Percentiles rank a stretch among this genome's conserved stretches.
These are phyloP conservation scores for Kwoniella europaea DNA, from an alignment of 768 basidiomycete species.

Conservation along the genomic window DNA sequence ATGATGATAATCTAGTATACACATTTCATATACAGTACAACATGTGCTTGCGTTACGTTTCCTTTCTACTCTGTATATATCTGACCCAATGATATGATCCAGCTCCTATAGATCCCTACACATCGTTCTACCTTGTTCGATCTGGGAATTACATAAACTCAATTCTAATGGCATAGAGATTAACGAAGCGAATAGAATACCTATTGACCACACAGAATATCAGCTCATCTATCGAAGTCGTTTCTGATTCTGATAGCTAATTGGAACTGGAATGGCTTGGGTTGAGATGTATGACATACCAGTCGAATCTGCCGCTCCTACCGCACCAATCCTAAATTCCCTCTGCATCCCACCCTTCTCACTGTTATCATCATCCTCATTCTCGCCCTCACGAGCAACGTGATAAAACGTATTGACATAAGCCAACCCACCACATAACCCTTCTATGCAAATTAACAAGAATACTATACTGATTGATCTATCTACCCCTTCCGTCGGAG, in stretches of 20 bases:
- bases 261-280: background rate
- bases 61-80: background rate
- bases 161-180: conserved; percentile 56
- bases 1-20: background rate
- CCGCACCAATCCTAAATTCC: conserved; percentile 53
- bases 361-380: conserved; percentile 57
- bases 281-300: conserved; percentile 37
- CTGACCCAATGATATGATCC: too few species aligned
- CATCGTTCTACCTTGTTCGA: conserved; percentile 43
- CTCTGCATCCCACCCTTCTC: conserved; percentile 59
- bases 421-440: conserved; percentile 87
- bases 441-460: conserved; percentile 80
- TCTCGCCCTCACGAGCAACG: conserved; percentile 60
- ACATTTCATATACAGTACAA: conserved; percentile 6
- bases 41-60: background rate
- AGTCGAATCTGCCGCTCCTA: conserved; percentile 52
- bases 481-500: conserved; percentile 56
- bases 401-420: conserved; percentile 62
- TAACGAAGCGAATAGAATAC: conserved; percentile 55
- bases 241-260: background rate
- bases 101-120: conserved; percentile 47
- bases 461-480: conserved; percentile 71
- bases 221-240: background rate
- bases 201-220: conserved; percentile 18
- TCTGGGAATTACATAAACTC: conserved; percentile 51